Evolutionary conservation across 2,329 filamentous ascomycete species (phyloP).

Genomic region (Monosporascus ibericus): DNA sequence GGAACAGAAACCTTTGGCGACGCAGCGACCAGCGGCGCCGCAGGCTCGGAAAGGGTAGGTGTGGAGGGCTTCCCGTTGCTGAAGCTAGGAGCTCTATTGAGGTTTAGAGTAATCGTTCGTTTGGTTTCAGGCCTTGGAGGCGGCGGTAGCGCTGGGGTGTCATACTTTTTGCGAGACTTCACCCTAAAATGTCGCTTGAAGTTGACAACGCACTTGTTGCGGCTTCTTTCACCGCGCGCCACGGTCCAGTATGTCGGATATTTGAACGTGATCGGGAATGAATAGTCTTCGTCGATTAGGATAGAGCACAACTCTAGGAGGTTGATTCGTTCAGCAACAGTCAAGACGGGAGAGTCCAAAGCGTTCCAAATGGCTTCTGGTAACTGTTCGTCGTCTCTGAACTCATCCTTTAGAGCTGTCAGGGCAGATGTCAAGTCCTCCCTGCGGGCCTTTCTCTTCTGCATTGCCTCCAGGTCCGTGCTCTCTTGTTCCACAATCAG

Average conservation of each 20-base stretch:
- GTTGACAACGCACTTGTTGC: slow-evolving; percentile 14
- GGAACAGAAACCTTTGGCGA: slow-evolving; percentile 3
- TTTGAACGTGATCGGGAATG: slow-evolving; percentile 39
- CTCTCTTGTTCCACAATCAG: slow-evolving; percentile 43
- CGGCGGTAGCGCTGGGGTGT: slow-evolving; percentile 6
- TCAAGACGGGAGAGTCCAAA: slow-evolving; percentile 40
- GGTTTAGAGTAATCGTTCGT: slow-evolving; percentile 27
- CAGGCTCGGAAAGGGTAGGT: slow-evolving; percentile 5
- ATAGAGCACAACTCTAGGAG: slow-evolving; percentile 45
- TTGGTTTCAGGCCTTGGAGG: slow-evolving; percentile 21
- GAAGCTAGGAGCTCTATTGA: slow-evolving; percentile 21
- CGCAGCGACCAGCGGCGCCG: neutral
- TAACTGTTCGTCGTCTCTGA: slow-evolving; percentile 38
- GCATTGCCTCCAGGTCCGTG: slow-evolving; percentile 35
- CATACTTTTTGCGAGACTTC: slow-evolving; percentile 20
- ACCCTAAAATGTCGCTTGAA: slow-evolving; percentile 22
- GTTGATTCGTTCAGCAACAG: slow-evolving; percentile 41
- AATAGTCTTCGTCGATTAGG: slow-evolving; percentile 42
- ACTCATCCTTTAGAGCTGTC: slow-evolving; percentile 39
- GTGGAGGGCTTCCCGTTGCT: slow-evolving; percentile 11
- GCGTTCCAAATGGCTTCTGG: slow-evolving; percentile 43
- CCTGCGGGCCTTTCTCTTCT: slow-evolving; percentile 40
- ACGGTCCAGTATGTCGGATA: slow-evolving; percentile 41
- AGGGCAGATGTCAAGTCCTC: slow-evolving; percentile 42
- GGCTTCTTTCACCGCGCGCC: slow-evolving; percentile 18